phyloP scores from a whole-genome alignment of 257 asterid genomes.

The Oldenlandia corymbosa region DNA sequence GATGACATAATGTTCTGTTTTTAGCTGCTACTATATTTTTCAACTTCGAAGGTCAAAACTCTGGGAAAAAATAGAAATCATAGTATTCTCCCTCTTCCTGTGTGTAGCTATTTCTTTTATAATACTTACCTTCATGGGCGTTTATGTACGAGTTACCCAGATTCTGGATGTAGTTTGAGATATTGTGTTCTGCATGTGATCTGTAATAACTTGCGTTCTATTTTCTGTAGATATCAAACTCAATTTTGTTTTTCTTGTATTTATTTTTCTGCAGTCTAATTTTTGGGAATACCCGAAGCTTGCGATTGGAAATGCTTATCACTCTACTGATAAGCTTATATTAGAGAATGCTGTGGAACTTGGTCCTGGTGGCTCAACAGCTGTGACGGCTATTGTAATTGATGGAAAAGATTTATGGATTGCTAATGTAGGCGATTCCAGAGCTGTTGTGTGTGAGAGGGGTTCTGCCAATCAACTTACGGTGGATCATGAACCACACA shows the following conservation, averaged over 20 bases:
- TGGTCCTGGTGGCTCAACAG: slow-evolving; percentile 88
- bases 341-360: slow-evolving; percentile 60
- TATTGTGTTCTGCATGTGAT: neutral
- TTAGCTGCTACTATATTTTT: too few relatives aligned
- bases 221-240: neutral
- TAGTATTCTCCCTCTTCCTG: too few relatives aligned
- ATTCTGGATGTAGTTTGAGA: neutral
- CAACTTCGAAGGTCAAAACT: too few relatives aligned
- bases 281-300: slow-evolving; percentile 62
- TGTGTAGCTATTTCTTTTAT: too few relatives aligned
- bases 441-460: slow-evolving; percentile 62
- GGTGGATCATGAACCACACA: slow-evolving; percentile 73
- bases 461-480: slow-evolving; percentile 59
- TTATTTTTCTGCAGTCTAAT: slow-evolving; percentile 39
- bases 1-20: neutral
- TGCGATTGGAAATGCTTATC: slow-evolving; percentile 60
- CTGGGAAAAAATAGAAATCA: neutral
- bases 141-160: neutral
- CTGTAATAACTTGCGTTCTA: neutral
- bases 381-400: slow-evolving; percentile 70
- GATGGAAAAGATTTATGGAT: slow-evolving; percentile 80
- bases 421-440: slow-evolving; percentile 72
- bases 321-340: slow-evolving; percentile 47
- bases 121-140: neutral
- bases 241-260: neutral